phyloP scores from a whole-genome alignment of 257 asterid genomes.

The Primulina eburnea region DNA sequence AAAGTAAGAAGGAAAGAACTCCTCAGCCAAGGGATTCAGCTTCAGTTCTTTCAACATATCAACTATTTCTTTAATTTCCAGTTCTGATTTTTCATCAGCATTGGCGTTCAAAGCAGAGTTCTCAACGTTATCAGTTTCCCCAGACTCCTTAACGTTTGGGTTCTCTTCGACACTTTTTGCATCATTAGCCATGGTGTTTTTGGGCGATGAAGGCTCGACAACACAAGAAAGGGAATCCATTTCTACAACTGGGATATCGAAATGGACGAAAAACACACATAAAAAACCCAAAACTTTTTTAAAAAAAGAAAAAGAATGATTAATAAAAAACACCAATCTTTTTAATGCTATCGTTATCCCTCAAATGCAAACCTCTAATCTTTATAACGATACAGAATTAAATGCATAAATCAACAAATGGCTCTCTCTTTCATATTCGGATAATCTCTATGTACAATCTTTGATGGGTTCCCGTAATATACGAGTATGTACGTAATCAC shows the following conservation, averaged over 20 bases:
- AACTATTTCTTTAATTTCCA: constrained; percentile 61
- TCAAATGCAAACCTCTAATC: constrained; percentile 25
- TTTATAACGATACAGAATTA: constrained; percentile 9
- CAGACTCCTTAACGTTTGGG: constrained; percentile 41
- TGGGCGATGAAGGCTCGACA: constrained; percentile 38
- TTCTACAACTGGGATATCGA: constrained; percentile 67
- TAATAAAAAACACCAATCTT: constrained; percentile 17
- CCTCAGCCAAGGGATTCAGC: constrained; percentile 88
- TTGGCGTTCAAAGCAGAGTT: constrained; percentile 43
- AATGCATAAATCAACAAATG: constrained; percentile 43
- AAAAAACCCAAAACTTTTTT: constrained; percentile 5
- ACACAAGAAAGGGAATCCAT: constrained; percentile 40
- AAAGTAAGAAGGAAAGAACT: constrained; percentile 75
- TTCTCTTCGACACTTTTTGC: constrained; percentile 29
- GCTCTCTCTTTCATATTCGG: constrained; percentile 33
- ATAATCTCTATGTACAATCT: constrained; percentile 40
- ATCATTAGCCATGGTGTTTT: constrained; percentile 25
- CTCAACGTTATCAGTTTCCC: constrained; percentile 38
- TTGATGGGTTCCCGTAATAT: constrained; percentile 34
- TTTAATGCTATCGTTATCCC: constrained; percentile 8
- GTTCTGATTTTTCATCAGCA: constrained; percentile 55
- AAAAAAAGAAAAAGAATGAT: too few species aligned
- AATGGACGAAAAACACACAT: constrained; percentile 22
- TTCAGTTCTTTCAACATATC: constrained; percentile 69
- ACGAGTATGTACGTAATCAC: constrained; percentile 31